phyloP scores from a whole-genome alignment of 805 yeast species.

The Yamadazyma nakazawae region DNA sequence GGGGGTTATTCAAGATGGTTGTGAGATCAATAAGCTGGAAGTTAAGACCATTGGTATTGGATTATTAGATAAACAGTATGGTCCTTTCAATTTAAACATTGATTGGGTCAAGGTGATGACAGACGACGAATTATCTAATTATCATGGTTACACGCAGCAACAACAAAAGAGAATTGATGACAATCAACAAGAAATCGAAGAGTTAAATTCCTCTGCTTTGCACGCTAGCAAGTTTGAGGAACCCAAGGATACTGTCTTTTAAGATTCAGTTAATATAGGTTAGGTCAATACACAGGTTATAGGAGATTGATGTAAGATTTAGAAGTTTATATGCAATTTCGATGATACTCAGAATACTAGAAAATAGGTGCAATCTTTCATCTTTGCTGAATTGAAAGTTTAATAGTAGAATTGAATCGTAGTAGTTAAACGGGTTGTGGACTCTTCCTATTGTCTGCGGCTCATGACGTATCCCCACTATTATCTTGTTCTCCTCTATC shows the following conservation, averaged over 20 bases:
- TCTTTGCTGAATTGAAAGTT: neutral
- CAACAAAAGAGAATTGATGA: constrained; percentile 17
- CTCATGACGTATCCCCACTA: neutral
- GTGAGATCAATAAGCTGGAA: constrained; percentile 56
- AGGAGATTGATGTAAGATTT: neutral
- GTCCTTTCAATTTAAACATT: constrained; percentile 66
- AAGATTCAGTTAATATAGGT: constrained; percentile 2
- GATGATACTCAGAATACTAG: too few species aligned
- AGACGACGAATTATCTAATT: constrained; percentile 48
- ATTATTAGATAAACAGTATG: constrained; percentile 70
- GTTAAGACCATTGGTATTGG: constrained; percentile 77
- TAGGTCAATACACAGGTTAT: neutral
- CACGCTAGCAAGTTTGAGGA: constrained; percentile 25
- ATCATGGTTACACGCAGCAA: constrained; percentile 29
- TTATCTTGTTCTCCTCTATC: constrained; percentile 1
- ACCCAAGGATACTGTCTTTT: constrained; percentile 34
- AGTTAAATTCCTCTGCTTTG: constrained; percentile 22
- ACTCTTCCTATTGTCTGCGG: neutral
- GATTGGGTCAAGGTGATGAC: constrained; percentile 72
- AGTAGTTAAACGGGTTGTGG: neutral
- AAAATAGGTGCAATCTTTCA: neutral
- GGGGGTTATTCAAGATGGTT: constrained; percentile 58
- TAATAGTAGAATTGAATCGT: too few species aligned
- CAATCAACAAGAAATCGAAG: constrained; percentile 9
- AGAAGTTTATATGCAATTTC: too few species aligned